Percentiles rank a stretch among this genome's conserved stretches.
Conservation (phyloP, 352 stramenopile species). For the Globisporangium paddicum region DNA sequence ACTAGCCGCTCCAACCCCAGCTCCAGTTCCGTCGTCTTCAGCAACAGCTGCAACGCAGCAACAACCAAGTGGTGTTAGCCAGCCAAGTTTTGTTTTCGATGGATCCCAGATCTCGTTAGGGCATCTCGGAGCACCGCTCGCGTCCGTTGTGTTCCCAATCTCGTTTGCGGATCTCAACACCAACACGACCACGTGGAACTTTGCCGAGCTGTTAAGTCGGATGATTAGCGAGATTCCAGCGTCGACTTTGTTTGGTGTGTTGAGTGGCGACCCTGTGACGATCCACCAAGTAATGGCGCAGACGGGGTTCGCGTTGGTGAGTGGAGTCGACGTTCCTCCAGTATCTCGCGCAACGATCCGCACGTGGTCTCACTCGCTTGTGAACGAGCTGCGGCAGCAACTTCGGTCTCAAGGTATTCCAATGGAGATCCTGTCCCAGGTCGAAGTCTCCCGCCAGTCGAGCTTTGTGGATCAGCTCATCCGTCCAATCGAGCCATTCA, state of each 20-base stretch:
- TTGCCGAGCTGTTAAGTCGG: slow-evolving; percentile 46
- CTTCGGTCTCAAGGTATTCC: slow-evolving; percentile 32
- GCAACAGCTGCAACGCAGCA: neutral
- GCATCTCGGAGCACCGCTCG: slow-evolving; percentile 30
- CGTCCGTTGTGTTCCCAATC: slow-evolving; percentile 55
- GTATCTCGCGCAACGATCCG: slow-evolving; percentile 49
- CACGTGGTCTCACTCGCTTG: slow-evolving; percentile 44
- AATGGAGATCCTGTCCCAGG: slow-evolving; percentile 24
- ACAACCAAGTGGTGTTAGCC: neutral
- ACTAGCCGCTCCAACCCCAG: neutral
- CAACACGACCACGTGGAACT: slow-evolving; percentile 53
- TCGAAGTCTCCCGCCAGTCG: slow-evolving; percentile 20
- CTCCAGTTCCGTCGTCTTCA: neutral
- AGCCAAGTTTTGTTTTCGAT: neutral
- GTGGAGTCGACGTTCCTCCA: slow-evolving; percentile 55
- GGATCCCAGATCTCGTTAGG: slow-evolving; percentile 18
- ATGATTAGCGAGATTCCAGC: slow-evolving; percentile 41
- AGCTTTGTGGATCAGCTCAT: slow-evolving; percentile 42
- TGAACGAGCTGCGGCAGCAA: slow-evolving; percentile 42
- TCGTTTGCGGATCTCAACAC: slow-evolving; percentile 33
- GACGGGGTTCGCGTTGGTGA: slow-evolving; percentile 53
- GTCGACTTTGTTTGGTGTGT: slow-evolving; percentile 44
- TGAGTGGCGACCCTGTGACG: slow-evolving; percentile 39
- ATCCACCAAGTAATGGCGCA: slow-evolving; percentile 55
- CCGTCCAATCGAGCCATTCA: slow-evolving; percentile 45